phyloP scores from a whole-genome alignment of 2,329 filamentous ascomycete genomes.

The Purpureocillium lavendulum region DNA sequence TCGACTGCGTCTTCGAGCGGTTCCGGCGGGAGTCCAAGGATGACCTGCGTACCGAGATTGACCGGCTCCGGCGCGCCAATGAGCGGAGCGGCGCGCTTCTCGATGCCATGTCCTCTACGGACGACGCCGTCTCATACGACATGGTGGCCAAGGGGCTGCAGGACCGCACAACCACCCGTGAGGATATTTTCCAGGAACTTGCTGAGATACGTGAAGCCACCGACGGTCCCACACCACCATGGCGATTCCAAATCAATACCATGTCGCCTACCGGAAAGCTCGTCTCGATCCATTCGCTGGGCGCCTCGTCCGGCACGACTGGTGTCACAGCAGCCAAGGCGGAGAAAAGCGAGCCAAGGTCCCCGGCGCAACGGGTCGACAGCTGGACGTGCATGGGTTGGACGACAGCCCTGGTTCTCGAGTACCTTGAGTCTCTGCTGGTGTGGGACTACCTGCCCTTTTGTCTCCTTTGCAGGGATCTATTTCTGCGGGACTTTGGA shows the following conservation, averaged over 20 bases:
- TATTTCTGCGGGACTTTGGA: conserved; percentile 3
- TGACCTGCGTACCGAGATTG: conserved; percentile 14
- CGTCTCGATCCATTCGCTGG: too few species aligned
- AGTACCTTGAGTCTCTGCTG: conserved; percentile 4
- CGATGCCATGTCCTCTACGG: neutral
- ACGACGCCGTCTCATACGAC: neutral
- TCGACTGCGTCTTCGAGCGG: conserved; percentile 5
- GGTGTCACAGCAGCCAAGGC: neutral
- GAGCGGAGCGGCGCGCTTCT: neutral
- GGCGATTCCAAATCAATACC: too few species aligned
- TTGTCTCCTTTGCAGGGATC: conserved; percentile 15
- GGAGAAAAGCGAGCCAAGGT: too few species aligned
- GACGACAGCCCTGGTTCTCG: conserved; percentile 4
- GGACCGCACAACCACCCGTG: neutral
- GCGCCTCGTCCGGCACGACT: too few species aligned
- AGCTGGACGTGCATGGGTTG: neutral
- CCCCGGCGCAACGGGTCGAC: neutral
- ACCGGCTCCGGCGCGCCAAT: conserved; percentile 8
- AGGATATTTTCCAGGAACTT: neutral
- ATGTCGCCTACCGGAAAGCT: too few species aligned
- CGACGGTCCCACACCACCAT: too few species aligned
- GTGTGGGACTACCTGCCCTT: conserved; percentile 8
- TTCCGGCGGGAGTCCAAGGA: conserved; percentile 6
- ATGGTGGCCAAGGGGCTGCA: neutral
- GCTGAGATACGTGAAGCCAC: neutral